Evolutionary conservation across 2,329 filamentous ascomycete genomes (phyloP), one percentile per base, ranked within the genome.

Genomic region (Penicillium sp.): DNA sequence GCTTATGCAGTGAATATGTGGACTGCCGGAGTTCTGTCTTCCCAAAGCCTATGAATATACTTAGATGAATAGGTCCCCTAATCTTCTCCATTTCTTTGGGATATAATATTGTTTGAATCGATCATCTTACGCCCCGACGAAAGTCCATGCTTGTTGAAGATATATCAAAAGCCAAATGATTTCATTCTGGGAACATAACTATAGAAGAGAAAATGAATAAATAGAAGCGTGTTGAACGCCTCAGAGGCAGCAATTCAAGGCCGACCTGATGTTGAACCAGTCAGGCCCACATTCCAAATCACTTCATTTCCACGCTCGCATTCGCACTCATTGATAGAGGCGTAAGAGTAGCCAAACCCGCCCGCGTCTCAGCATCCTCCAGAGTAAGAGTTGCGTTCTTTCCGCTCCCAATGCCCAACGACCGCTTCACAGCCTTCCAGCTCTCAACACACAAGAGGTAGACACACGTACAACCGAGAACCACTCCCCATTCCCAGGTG

Each of bases 401-500:
- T 16, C 69, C 71, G 55, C 68, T 68, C 8, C 68, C 70, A 52
- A 74, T 72, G 3, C 66, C 60, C 46, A 66, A 66, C 0, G 65
- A 60, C 1, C 87, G 75, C 75, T 90, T 90, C 2, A 67, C 72
- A 70, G 79, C 86, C 69, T 89, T 89, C 82, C 84, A 90, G 1
- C 73, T 64, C 68, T 90, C 87, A 1, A 85, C 78, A 9, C 85
- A 83, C 0, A 72, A 65, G 58, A 89, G 80, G 69, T 89, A 90
- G 6, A 87, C 66, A 1, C 80, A 68, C 0, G 82, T 76, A 15
- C 79, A 81, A 31, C 85, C 73, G 52, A 88, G 80, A 0, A 87
- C 82, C n/a, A 89, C 77, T 0, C 76, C 83, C 87, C 86, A 90
- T 65, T 89, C 86, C 85, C 84, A 86, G 6, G 71, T 79, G 46